Conservation (phyloP, 441 rosid species). For the Theobroma grandiflorum region DNA sequence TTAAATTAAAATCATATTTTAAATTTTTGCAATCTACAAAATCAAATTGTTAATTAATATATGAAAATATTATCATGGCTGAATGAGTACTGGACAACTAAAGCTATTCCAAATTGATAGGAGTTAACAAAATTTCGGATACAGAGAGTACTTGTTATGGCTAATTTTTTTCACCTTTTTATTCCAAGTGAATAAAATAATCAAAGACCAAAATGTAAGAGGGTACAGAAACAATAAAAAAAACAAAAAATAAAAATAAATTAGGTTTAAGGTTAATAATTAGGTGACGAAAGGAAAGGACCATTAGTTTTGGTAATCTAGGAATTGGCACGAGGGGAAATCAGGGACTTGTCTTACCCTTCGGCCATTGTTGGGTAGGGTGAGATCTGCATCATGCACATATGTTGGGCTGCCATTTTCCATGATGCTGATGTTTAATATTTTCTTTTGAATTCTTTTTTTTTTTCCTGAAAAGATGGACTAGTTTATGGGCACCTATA, state of each 20-base stretch:
- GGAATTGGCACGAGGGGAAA: constrained; percentile 31
- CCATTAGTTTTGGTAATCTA: neutral
- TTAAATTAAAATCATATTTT: too few relatives aligned
- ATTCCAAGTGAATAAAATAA: neutral
- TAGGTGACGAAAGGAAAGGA: neutral
- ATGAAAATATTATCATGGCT: too few relatives aligned
- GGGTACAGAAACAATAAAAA: neutral
- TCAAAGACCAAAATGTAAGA: neutral
- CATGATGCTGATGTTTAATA: constrained; percentile 29
- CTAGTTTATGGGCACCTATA: neutral
- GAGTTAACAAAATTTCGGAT: too few relatives aligned
- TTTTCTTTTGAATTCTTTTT: neutral
- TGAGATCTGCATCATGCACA: neutral
- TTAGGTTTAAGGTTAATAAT: neutral
- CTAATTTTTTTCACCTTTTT: too few relatives aligned
- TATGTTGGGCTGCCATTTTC: constrained; percentile 40
- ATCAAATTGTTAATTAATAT: too few relatives aligned
- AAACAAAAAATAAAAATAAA: neutral
- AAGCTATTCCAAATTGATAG: too few relatives aligned
- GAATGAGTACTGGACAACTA: too few relatives aligned
- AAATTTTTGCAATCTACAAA: too few relatives aligned
- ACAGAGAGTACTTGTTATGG: too few relatives aligned
- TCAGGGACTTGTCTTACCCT: constrained; percentile 40
- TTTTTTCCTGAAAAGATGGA: neutral
- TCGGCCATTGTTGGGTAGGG: neutral